These are phyloP conservation scores for Rhodotorula mucilaginosa DNA, from an alignment of 1,284 basidiomycete species.

Conservation along the genomic window DNA sequence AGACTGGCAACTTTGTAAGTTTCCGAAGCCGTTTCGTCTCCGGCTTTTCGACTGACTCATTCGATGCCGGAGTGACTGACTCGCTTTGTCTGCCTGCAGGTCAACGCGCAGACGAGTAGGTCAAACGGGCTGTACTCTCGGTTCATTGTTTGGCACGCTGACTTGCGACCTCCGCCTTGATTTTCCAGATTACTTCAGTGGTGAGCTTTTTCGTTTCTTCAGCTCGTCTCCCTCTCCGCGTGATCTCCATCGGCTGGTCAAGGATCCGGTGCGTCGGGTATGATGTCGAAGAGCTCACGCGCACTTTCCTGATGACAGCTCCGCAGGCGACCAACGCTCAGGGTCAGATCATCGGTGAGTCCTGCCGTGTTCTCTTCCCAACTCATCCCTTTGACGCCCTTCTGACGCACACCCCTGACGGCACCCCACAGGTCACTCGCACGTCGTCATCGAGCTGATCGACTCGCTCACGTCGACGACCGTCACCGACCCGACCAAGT, in stretches of 20 bases:
- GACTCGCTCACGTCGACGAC: constrained; percentile 56
- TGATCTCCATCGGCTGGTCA: too few relatives aligned
- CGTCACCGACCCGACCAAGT: constrained; percentile 56
- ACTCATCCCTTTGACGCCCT: neutral
- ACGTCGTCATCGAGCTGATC: constrained; percentile 63
- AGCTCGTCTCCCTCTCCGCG: constrained; percentile 23
- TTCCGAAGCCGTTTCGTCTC: constrained; percentile 44
- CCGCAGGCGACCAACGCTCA: constrained; percentile 61
- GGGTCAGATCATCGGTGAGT: constrained; percentile 49
- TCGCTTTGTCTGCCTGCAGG: neutral
- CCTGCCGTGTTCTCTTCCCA: neutral
- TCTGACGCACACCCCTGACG: neutral
- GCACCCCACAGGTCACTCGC: constrained; percentile 60
- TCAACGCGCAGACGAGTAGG: constrained; percentile 50
- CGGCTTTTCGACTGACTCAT: neutral
- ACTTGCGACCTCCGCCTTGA: neutral
- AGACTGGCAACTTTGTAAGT: constrained; percentile 59
- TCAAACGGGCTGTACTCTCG: neutral
- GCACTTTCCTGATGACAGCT: constrained; percentile 49
- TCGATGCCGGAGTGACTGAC: too few relatives aligned
- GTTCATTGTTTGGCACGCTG: neutral
- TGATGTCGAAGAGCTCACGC: too few relatives aligned
- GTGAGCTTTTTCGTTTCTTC: neutral
- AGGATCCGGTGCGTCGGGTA: too few relatives aligned
- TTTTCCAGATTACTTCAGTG: constrained; percentile 18